Percentiles rank a stretch among this genome's conserved stretches.
These are phyloP conservation scores for Starmerella ratchasimensis DNA, from an alignment of 805 yeast genomes.

Conservation along the genomic window DNA sequence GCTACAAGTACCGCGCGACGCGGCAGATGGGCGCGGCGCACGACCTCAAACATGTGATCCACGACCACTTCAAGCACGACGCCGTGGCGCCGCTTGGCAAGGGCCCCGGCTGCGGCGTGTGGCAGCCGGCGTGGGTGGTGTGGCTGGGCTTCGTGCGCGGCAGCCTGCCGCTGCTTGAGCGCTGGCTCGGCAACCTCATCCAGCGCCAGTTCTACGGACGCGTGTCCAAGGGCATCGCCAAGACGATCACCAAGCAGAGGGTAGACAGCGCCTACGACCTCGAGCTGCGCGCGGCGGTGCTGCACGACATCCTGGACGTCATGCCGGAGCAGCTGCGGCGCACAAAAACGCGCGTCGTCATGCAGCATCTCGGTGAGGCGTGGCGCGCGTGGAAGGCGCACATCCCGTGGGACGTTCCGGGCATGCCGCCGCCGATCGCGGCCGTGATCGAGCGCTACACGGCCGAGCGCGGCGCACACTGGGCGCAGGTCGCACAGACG, in stretches of 20 bases:
- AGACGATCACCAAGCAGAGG: slow-evolving; percentile 89
- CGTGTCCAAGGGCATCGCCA: slow-evolving; percentile 77
- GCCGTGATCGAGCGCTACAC: slow-evolving; percentile 77
- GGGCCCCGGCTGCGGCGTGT: slow-evolving; percentile 97
- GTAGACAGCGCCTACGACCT: slow-evolving; percentile 89
- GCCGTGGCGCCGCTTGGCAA: slow-evolving; percentile 77
- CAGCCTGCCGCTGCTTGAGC: slow-evolving; percentile 73
- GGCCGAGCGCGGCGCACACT: slow-evolving; percentile 91
- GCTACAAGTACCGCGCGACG: slow-evolving; percentile 96
- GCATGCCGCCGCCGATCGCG: slow-evolving; percentile 82
- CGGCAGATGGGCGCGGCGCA: slow-evolving; percentile 94
- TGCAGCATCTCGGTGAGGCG: slow-evolving; percentile 93
- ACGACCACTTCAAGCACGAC: slow-evolving; percentile 65
- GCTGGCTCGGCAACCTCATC: slow-evolving; percentile 87
- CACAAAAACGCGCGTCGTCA: slow-evolving; percentile 68
- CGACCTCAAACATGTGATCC: slow-evolving; percentile 84
- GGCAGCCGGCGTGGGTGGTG: slow-evolving; percentile 99
- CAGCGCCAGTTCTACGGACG: slow-evolving; percentile 95
- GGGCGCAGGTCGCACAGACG: slow-evolving; percentile 87
- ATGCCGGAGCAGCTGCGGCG: slow-evolving; percentile 89
- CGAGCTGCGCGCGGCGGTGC: slow-evolving; percentile 82
- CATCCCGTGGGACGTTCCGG: slow-evolving; percentile 95
- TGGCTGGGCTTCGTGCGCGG: slow-evolving; percentile 92
- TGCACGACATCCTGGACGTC: slow-evolving; percentile 94
- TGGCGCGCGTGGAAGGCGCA: slow-evolving; percentile 99